Base-by-base conservation (phyloP, 139 green algal species). In the Gonium pectorale region DNA sequence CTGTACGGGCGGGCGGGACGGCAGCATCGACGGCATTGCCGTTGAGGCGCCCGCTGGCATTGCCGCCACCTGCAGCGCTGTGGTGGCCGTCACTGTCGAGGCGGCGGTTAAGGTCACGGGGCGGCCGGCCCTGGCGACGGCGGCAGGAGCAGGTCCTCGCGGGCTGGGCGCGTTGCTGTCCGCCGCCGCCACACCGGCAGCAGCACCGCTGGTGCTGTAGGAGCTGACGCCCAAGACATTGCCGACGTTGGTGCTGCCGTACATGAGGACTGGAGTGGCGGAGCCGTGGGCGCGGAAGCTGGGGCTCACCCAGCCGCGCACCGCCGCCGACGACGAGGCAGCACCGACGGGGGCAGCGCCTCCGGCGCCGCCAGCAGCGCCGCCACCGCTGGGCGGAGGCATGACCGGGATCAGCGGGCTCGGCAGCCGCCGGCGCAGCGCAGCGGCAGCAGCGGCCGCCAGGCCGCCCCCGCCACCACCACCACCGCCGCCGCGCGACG, bases 291-390 rank as follows among this genome's bases (percentile, higher is more conserved):
- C 4, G 1, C 69, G 44, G 69, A 41, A 79, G 13, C 31, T 31
- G 1, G 69, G 69, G n/a, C 69, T 63, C 11, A 79, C 69, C 69
- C 69, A 79, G 69, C 69, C 69, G 2, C 35, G 41, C 69, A 46
- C 1, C n/a, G 44, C 31, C 67, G 67, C 40, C 41, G 67, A 43
- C 24, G 67, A 29, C 19, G 3, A 33, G 35, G 11, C 35, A 8
- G 17, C 60, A 17, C n/a, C 29, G 29, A 8, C 29, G 5, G 60
- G 29, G 6, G 38, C 24, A 37, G 21, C 31, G 40, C 68, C n/a
- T 11, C 27, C 68, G 44, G 2, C 68, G 68, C 35, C 64, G 43
- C 15, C 68, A 44, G 33, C 46, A 44, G 9, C 29, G 43, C 35
- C 64, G 64, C 64, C 2, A 71, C 15, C 8, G 5, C 22, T 52